Evolutionary conservation across 768 basidiomycete species (phyloP).

Genomic region (Gelatoporia subvermispora): DNA sequence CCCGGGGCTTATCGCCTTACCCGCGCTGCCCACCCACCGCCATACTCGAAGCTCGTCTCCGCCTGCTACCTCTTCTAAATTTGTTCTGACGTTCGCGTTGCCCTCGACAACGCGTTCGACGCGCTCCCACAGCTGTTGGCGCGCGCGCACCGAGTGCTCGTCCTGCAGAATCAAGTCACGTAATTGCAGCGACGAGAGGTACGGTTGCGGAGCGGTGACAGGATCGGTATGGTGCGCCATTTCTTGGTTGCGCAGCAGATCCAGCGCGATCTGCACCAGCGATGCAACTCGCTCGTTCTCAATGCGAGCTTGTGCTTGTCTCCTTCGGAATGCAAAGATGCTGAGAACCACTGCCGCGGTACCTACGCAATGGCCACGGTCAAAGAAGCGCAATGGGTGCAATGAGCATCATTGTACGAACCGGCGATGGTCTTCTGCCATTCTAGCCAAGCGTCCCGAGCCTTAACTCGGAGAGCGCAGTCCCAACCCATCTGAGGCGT

Average conservation of each 20-base stretch:
- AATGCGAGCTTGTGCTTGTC: conserved; percentile 45
- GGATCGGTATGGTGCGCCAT: conserved; percentile 80
- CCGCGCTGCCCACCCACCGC: conserved; percentile 76
- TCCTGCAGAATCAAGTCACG: conserved; percentile 82
- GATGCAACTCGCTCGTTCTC: conserved; percentile 65
- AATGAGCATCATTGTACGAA: conserved; percentile 28
- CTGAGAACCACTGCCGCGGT: conserved; percentile 14
- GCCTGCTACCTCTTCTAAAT: conserved; percentile 75
- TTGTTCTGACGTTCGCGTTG: conserved; percentile 85
- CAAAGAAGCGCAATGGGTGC: neutral
- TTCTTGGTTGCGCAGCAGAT: conserved; percentile 79
- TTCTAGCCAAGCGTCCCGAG: conserved; percentile 60
- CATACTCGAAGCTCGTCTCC: conserved; percentile 90
- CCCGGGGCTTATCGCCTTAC: conserved; percentile 18
- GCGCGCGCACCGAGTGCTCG: conserved; percentile 64
- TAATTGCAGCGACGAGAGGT: conserved; percentile 80
- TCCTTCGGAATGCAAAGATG: conserved; percentile 26
- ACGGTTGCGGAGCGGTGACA: conserved; percentile 65
- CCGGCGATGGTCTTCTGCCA: conserved; percentile 65
- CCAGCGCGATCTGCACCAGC: conserved; percentile 75
- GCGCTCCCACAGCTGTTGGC: conserved; percentile 71
- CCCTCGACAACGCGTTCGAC: conserved; percentile 85
- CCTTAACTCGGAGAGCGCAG: conserved; percentile 63
- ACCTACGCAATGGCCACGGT: conserved; percentile 12
- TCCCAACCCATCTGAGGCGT: conserved; percentile 61